These are phyloP conservation scores for Chernovozyma sophiae-reginae DNA, from an alignment of 1,139 yeast genomes.

Conservation along the genomic window DNA sequence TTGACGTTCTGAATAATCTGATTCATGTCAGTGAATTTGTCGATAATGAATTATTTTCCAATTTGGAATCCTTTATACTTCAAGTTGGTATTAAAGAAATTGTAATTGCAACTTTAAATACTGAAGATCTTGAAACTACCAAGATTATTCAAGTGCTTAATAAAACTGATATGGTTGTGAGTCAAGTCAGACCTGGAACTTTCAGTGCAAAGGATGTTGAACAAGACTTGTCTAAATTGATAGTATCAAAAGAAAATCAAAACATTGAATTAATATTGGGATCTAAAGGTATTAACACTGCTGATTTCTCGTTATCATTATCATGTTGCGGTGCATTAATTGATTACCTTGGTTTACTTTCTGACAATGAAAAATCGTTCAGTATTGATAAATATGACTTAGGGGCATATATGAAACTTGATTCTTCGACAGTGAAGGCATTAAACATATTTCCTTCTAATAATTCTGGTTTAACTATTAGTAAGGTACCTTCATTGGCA, in stretches of 20 bases:
- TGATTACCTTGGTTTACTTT: constrained; percentile 58
- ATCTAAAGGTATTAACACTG: constrained; percentile 48
- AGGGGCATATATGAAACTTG: constrained; percentile 79
- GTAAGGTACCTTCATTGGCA: neutral
- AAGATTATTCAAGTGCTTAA: constrained; percentile 63
- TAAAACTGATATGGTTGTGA: constrained; percentile 62
- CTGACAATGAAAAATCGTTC: constrained; percentile 42
- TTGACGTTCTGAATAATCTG: constrained; percentile 65
- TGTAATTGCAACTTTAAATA: constrained; percentile 39
- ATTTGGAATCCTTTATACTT: constrained; percentile 77
- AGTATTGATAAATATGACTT: constrained; percentile 65
- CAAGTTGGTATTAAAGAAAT: constrained; percentile 89
- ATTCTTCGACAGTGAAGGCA: constrained; percentile 85
- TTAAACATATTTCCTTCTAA: constrained; percentile 75
- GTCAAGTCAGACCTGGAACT: constrained; percentile 53
- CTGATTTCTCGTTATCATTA: constrained; percentile 31
- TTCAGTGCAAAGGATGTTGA: constrained; percentile 65
- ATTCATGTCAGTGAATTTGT: constrained; percentile 76
- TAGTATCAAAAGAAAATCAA: constrained; percentile 31
- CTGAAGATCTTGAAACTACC: constrained; percentile 35
- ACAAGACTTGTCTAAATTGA: constrained; percentile 64
- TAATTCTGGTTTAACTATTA: constrained; percentile 21
- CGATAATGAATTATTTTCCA: constrained; percentile 84
- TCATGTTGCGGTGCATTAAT: constrained; percentile 61
- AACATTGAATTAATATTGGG: constrained; percentile 53